Conservation (phyloP, 2,329 filamentous ascomycete genomes). For the Malbranchea zuffiana region DNA sequence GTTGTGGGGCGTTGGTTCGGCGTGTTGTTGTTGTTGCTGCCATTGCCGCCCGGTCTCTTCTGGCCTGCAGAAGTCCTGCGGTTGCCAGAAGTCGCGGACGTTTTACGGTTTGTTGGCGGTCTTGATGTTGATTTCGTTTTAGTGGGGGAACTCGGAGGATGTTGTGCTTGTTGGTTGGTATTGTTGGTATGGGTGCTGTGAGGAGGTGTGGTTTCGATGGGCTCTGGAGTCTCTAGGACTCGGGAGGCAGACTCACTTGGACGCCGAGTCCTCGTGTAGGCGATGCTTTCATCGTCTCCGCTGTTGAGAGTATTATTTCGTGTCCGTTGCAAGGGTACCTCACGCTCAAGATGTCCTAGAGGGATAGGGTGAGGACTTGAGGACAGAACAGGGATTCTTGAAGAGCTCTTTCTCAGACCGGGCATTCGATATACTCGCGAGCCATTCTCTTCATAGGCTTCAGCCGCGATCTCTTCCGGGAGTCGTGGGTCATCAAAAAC, state of each 20-base stretch:
- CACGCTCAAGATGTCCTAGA: conserved; percentile 59
- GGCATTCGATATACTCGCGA: conserved; percentile 44
- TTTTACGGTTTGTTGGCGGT: conserved; percentile 27
- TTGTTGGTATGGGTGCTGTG: conserved; percentile 15
- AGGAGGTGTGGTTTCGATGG: conserved; percentile 20
- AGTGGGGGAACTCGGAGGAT: conserved; percentile 14
- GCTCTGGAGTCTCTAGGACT: conserved; percentile 15
- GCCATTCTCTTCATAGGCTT: conserved; percentile 29
- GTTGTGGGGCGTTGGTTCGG: conserved; percentile 49
- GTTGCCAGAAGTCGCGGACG: conserved; percentile 28
- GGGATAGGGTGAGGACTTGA: conserved; percentile 67
- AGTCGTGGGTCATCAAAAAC: conserved; percentile 55
- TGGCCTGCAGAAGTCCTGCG: conserved; percentile 30
- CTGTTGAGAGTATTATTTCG: conserved; percentile 46
- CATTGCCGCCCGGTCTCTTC: conserved; percentile 27
- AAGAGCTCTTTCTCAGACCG: conserved; percentile 50
- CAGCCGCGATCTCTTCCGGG: conserved; percentile 62
- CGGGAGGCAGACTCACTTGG: conserved; percentile 46
- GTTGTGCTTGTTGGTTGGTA: conserved; percentile 4
- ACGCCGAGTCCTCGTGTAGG: conserved; percentile 52
- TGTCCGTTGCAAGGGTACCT: conserved; percentile 54
- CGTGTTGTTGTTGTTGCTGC: conserved; percentile 24
- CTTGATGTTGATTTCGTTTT: conserved; percentile 20
- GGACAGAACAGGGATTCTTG: conserved; percentile 78
- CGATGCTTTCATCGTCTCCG: conserved; percentile 50